These are phyloP conservation scores for Mycena capillaripes DNA, from an alignment of 768 basidiomycete genomes.

Conservation along the genomic window DNA sequence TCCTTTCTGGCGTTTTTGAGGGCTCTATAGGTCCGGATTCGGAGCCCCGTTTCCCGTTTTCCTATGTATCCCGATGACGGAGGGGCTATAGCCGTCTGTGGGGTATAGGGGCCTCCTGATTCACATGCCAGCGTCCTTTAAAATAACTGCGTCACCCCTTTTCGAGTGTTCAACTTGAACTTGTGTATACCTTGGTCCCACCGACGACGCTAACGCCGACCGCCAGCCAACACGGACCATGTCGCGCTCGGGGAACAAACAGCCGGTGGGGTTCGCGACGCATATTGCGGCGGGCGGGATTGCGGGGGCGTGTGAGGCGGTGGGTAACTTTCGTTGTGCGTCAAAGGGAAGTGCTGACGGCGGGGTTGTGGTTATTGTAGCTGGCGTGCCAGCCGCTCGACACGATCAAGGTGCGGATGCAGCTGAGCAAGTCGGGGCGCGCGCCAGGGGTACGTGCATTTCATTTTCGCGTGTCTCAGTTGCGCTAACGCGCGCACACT, in stretches of 20 bases:
- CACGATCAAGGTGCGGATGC: conserved; percentile 99
- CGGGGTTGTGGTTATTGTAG: too few species aligned
- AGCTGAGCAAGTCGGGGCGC: conserved; percentile 87
- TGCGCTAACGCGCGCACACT: conserved; percentile 31
- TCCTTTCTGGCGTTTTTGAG: neutral
- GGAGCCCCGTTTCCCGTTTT: conserved; percentile 19
- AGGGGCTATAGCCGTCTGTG: neutral
- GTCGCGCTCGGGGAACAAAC: conserved; percentile 71
- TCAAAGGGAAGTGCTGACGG: neutral
- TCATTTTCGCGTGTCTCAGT: neutral
- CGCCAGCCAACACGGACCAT: conserved; percentile 35
- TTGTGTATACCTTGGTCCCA: neutral
- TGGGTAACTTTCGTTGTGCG: conserved; percentile 52
- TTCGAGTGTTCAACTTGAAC: neutral
- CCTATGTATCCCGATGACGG: neutral
- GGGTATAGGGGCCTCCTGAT: conserved; percentile 4
- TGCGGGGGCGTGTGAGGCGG: conserved; percentile 94
- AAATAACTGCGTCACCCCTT: neutral
- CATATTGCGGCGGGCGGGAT: conserved; percentile 96
- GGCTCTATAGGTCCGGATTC: neutral
- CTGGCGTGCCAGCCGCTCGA: conserved; percentile 93
- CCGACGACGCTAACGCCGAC: neutral
- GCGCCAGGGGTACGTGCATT: conserved; percentile 81
- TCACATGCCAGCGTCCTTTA: conserved; percentile 27
- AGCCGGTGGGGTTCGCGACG: conserved; percentile 86